Percentiles rank a stretch among this genome's conserved stretches.
Evolutionary conservation across 2,329 filamentous ascomycete genomes (phyloP).

Genomic region (Chaetomiaceae sp.): DNA sequence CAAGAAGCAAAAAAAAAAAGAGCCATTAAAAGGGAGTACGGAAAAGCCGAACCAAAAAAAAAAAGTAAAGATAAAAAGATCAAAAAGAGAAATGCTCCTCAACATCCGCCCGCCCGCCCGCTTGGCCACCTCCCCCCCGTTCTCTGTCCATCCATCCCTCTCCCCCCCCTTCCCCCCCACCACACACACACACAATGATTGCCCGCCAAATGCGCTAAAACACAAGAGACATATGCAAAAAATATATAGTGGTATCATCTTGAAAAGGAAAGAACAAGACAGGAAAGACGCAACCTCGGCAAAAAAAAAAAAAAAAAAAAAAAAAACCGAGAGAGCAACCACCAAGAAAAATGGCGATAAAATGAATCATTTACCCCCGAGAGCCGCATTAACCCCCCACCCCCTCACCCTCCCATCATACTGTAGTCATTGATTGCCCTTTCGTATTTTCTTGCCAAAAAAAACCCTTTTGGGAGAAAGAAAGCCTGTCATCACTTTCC

Average conservation of each 20-base stretch:
- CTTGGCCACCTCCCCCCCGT: not conserved
- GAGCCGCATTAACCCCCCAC: too few relatives aligned
- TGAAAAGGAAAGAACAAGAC: not conserved
- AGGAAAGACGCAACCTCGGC: not conserved
- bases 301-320: not conserved
- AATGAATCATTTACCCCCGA: too few relatives aligned
- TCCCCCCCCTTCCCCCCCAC: not conserved
- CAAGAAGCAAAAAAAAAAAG: not conserved
- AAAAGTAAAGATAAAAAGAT: not conserved
- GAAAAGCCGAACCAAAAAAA: not conserved
- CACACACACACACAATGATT: not conserved
- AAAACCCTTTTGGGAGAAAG: too few relatives aligned
- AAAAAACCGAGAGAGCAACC: not conserved
- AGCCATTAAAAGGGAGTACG: too few relatives aligned
- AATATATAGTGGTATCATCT: conserved; percentile 19
- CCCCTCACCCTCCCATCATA: too few relatives aligned
- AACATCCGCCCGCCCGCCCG: not conserved
- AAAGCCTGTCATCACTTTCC: too few relatives aligned
- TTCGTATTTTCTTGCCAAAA: too few relatives aligned
- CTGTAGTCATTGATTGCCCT: too few relatives aligned
- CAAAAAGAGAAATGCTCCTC: not conserved
- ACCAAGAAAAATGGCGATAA: too few relatives aligned
- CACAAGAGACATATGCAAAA: conserved; percentile 2
- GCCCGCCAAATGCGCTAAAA: conserved; percentile 10
- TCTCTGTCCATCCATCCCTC: not conserved